These are phyloP conservation scores for Colletotrichum australisinense DNA, from an alignment of 2,329 filamentous ascomycete species.

Conservation along the genomic window DNA sequence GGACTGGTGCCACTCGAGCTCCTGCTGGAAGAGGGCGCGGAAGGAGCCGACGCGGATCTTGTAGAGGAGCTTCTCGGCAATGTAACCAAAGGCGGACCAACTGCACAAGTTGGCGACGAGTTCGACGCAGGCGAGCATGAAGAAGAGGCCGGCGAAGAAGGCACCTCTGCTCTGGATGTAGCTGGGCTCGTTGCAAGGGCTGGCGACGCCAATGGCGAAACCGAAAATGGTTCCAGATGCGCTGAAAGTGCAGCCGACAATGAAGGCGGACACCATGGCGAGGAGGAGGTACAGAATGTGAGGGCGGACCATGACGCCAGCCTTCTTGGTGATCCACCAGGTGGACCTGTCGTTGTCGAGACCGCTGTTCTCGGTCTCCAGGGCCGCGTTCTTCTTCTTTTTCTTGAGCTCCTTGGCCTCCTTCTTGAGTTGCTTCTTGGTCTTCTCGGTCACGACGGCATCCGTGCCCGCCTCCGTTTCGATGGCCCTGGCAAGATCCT, in stretches of 20 bases:
- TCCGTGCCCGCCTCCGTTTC: slow-evolving; percentile 38
- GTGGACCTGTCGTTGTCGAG: slow-evolving; percentile 53
- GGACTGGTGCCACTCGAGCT: slow-evolving; percentile 78
- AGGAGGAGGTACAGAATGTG: slow-evolving; percentile 52
- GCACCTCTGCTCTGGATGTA: slow-evolving; percentile 50
- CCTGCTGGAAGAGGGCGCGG: slow-evolving; percentile 73
- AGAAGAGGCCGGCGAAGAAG: slow-evolving; percentile 68
- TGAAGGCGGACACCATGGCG: slow-evolving; percentile 55
- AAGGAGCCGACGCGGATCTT: slow-evolving; percentile 73
- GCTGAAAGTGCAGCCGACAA: slow-evolving; percentile 67
- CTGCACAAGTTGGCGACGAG: slow-evolving; percentile 67
- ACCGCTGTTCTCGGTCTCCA: slow-evolving; percentile 47
- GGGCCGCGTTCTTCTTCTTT: slow-evolving; percentile 42
- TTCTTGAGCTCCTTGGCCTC: slow-evolving; percentile 45
- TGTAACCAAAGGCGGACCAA: slow-evolving; percentile 58
- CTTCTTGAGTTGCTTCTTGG: slow-evolving; percentile 44
- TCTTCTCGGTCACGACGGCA: slow-evolving; percentile 54
- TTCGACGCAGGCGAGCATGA: slow-evolving; percentile 60
- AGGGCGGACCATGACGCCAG: slow-evolving; percentile 51
- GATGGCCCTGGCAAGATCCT: slow-evolving; percentile 13
- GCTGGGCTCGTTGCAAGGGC: slow-evolving; percentile 55
- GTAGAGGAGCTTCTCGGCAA: slow-evolving; percentile 73
- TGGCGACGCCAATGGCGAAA: slow-evolving; percentile 55
- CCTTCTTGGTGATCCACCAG: slow-evolving; percentile 51
- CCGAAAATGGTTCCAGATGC: slow-evolving; percentile 65